Conservation (phyloP, 306 rosid genomes). For the Senna tora region DNA sequence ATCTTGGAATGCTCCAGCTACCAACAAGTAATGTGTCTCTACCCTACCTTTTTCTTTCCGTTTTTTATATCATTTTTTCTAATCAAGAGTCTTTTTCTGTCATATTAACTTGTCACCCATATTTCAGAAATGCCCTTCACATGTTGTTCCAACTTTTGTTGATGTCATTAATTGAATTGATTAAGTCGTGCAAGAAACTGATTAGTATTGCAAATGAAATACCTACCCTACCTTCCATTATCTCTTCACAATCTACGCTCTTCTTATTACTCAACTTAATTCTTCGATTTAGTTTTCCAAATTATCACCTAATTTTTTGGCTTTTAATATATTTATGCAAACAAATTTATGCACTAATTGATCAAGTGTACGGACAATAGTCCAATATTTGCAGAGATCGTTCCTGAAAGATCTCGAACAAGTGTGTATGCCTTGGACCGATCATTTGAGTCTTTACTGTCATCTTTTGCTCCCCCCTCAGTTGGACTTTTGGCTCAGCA, state of each 20-base stretch:
- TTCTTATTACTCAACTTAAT: not conserved
- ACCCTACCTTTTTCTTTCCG: not conserved
- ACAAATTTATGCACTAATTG: conserved; percentile 16
- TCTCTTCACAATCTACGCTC: not conserved
- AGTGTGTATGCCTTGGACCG: conserved; percentile 91
- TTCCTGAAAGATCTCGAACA: conserved; percentile 87
- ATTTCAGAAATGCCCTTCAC: not conserved
- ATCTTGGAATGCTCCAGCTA: conserved; percentile 93
- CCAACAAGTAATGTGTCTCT: conserved; percentile 71
- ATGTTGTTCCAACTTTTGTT: conserved; percentile 14
- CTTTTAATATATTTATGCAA: conserved; percentile 17
- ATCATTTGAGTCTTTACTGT: conserved; percentile 79
- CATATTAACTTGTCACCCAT: not conserved
- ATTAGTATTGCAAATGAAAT: not conserved
- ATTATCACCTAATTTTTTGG: conserved; percentile 1
- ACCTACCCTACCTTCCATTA: not conserved
- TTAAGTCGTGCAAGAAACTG: not conserved
- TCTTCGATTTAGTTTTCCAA: not conserved
- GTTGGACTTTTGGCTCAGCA: conserved; percentile 90
- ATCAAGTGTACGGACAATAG: conserved; percentile 48
- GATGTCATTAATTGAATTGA: not conserved
- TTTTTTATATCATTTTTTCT: conserved; percentile 7
- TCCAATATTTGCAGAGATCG: conserved; percentile 98
- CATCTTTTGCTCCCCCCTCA: conserved; percentile 88
- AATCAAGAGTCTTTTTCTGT: conserved; percentile 18